Conservation (phyloP, 176 grass and related monocot genomes). For the Typha latifolia region DNA sequence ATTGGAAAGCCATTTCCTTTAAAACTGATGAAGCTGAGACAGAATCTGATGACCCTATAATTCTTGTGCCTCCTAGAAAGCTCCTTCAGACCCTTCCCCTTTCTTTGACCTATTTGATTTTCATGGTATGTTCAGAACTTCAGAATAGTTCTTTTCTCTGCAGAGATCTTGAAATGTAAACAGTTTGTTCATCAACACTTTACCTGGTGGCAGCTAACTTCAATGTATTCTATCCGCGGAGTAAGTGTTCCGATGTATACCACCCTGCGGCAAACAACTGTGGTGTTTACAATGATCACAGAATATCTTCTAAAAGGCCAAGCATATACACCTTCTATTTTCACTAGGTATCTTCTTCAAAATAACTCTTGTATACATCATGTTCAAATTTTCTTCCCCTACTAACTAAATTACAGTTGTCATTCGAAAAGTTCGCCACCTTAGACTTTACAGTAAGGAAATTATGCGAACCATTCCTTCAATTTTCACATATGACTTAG, state of each 20-base stretch:
- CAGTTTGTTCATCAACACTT: not conserved
- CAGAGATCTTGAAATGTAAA: not conserved
- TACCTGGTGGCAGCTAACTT: not conserved
- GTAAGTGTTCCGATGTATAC: constrained; percentile 2
- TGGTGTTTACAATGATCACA: not conserved
- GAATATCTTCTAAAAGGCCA: not conserved
- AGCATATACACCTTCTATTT: not conserved
- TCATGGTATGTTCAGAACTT: not conserved
- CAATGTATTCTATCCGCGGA: not conserved
- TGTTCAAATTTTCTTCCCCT: not conserved
- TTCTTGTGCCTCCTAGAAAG: not conserved
- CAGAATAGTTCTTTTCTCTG: not conserved
- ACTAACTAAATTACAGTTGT: not conserved
- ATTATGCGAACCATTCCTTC: too few species aligned
- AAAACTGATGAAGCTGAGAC: not conserved
- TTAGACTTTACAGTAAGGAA: too few species aligned
- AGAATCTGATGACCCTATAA: not conserved
- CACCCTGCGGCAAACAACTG: not conserved
- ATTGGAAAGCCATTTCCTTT: not conserved
- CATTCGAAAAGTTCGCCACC: not conserved
- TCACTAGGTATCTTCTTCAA: not conserved
- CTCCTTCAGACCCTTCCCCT: not conserved
- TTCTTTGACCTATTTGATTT: not conserved
- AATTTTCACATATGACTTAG: too few species aligned
- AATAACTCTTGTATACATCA: too few species aligned